These are phyloP conservation scores for Coemansia sp. DNA, from an alignment of 192 early-diverging fungal genomes.

Conservation along the genomic window DNA sequence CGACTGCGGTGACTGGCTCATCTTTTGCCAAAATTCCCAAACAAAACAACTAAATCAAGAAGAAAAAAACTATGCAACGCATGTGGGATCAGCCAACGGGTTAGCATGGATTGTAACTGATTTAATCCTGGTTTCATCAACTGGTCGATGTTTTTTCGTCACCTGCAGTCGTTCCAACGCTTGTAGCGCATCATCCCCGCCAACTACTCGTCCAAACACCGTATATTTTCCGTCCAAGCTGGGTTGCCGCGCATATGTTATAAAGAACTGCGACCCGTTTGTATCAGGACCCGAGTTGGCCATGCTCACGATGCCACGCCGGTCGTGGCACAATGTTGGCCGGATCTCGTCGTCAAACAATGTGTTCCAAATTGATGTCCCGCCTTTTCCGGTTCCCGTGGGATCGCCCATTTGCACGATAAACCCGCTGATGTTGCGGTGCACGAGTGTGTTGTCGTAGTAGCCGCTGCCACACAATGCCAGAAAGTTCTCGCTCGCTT, in stretches of 20 bases:
- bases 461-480: conserved; percentile 93
- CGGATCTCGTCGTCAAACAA: conserved; percentile 81
- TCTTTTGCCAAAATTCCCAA: background rate
- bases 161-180: conserved; percentile 84
- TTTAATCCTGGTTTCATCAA: conserved; percentile 71
- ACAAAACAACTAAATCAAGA: background rate
- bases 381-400: conserved; percentile 82
- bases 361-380: conserved; percentile 79
- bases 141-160: conserved; percentile 75
- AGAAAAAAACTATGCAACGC: conserved; percentile 11
- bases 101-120: conserved; percentile 90
- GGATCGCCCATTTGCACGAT: conserved; percentile 92
- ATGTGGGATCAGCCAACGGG: conserved; percentile 73
- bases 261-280: conserved; percentile 90
- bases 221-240: conserved; percentile 91
- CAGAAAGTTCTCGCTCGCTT: conserved; percentile 89
- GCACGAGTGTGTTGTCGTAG: conserved; percentile 84
- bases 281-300: conserved; percentile 88
- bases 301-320: conserved; percentile 87
- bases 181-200: conserved; percentile 75
- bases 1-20: background rate
- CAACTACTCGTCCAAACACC: conserved; percentile 69
- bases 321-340: conserved; percentile 78
- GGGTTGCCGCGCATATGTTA: conserved; percentile 81
- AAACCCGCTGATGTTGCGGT: conserved; percentile 81